A percentile compares a stretch with the other conserved stretches of the same genome.
phyloP scores from a whole-genome alignment of 306 rosid genomes.

The Prosopis cineraria region DNA sequence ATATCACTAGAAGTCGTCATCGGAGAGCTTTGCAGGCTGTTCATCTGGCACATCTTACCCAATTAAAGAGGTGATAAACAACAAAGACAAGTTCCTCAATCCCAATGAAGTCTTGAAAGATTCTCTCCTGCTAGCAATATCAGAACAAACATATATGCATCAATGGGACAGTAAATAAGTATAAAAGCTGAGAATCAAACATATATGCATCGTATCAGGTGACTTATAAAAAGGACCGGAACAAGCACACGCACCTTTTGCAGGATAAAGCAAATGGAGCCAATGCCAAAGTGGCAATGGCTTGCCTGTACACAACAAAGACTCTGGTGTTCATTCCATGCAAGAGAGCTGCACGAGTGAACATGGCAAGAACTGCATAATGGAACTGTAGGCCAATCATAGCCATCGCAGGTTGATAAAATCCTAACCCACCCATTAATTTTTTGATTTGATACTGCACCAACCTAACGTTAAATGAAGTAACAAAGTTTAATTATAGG shows the following conservation, averaged over 20 bases:
- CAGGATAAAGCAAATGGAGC: constrained; percentile 51
- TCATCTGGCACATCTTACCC: constrained; percentile 44
- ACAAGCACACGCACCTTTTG: constrained; percentile 35
- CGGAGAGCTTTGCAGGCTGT: too few relatives aligned
- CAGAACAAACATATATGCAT: not conserved
- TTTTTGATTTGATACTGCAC: not conserved
- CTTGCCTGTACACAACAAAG: constrained; percentile 68
- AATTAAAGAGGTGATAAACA: constrained; percentile 57
- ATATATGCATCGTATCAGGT: too few relatives aligned
- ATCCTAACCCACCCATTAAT: constrained; percentile 45
- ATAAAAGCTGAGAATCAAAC: too few relatives aligned
- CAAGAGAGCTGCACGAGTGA: constrained; percentile 63
- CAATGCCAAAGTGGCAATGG: constrained; percentile 60
- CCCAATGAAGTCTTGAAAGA: constrained; percentile 44
- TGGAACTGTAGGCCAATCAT: constrained; percentile 59
- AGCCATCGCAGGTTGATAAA: constrained; percentile 47
- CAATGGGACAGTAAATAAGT: too few relatives aligned
- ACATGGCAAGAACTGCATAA: constrained; percentile 60
- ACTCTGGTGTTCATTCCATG: constrained; percentile 71
- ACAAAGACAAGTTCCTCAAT: constrained; percentile 52
- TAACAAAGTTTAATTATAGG: not conserved
- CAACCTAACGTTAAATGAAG: not conserved
- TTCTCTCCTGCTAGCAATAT: constrained; percentile 42
- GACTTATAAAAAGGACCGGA: too few relatives aligned
- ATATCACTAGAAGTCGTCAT: too few relatives aligned